Evolutionary conservation across 306 rosid species (phyloP).

Genomic region (Phaseolus lunatus): DNA sequence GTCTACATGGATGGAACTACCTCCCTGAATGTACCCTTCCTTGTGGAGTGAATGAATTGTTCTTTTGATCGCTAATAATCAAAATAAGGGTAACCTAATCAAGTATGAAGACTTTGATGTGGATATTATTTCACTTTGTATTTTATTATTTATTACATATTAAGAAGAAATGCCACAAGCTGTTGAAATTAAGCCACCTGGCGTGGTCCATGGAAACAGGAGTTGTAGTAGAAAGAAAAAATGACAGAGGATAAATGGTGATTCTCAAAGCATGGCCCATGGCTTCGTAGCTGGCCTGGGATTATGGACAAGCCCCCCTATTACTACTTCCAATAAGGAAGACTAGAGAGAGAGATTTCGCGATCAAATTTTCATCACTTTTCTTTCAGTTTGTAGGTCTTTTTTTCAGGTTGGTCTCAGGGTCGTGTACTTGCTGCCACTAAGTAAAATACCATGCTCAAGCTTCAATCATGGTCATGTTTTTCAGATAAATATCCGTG

Average conservation of each 20-base stretch:
- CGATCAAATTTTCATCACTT: slow-evolving; percentile 45
- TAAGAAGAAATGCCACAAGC: background rate
- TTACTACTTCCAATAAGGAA: background rate
- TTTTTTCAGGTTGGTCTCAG: slow-evolving; percentile 64
- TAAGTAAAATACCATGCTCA: slow-evolving; percentile 55
- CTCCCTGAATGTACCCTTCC: background rate
- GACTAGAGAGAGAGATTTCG: background rate
- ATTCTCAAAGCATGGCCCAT: background rate
- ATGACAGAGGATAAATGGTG: background rate
- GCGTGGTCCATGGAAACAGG: background rate
- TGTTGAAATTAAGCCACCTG: slow-evolving; percentile 28
- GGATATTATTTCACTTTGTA: background rate
- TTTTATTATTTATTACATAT: background rate
- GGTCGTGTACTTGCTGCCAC: slow-evolving; percentile 65
- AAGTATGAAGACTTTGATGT: background rate
- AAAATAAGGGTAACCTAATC: background rate
- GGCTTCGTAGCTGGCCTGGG: background rate
- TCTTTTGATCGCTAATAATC: background rate
- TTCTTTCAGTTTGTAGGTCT: slow-evolving; percentile 72
- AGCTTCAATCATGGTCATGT: slow-evolving; percentile 58
- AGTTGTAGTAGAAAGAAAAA: background rate
- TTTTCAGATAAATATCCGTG: background rate
- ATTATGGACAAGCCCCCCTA: background rate
- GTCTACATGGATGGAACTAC: background rate
- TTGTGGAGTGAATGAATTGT: background rate